Conservation (phyloP, 768 basidiomycete genomes). For the Rubroboletus pulcherrimus region DNA sequence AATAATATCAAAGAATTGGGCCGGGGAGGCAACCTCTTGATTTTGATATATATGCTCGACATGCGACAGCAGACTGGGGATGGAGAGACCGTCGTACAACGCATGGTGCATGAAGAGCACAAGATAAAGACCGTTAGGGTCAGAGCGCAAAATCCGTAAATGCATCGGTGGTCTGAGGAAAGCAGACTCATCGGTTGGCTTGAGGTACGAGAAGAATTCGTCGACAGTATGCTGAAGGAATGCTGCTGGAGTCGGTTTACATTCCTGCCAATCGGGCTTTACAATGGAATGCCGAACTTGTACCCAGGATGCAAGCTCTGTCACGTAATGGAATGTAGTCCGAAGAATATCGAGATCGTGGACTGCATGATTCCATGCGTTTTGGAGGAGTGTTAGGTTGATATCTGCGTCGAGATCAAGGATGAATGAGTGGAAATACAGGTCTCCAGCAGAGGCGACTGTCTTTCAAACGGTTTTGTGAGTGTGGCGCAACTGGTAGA, state of each 20-base stretch:
- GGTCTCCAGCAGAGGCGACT: slow-evolving; percentile 24
- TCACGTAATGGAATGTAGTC: slow-evolving; percentile 45
- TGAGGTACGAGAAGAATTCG: slow-evolving; percentile 8
- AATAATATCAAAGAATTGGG: slow-evolving; percentile 39
- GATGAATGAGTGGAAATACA: slow-evolving; percentile 34
- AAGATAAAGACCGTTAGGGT: slow-evolving; percentile 15
- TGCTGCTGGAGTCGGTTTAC: slow-evolving; percentile 1
- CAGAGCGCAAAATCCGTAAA: slow-evolving; percentile 19
- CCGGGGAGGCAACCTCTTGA: background rate
- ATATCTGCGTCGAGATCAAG: slow-evolving; percentile 17
- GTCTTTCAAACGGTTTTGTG: slow-evolving; percentile 18
- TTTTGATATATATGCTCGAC: slow-evolving; percentile 33
- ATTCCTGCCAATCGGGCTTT: slow-evolving; percentile 25
- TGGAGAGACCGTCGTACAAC: slow-evolving; percentile 44
- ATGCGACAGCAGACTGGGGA: slow-evolving; percentile 33
- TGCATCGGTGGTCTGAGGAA: slow-evolving; percentile 32
- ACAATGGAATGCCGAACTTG: slow-evolving; percentile 27
- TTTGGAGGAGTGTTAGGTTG: slow-evolving; percentile 29
- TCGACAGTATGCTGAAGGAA: slow-evolving; percentile 10
- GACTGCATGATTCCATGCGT: slow-evolving; percentile 36
- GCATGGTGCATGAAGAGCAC: slow-evolving; percentile 47
- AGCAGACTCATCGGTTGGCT: slow-evolving; percentile 19
- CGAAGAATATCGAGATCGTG: slow-evolving; percentile 39
- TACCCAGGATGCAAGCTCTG: slow-evolving; percentile 31
- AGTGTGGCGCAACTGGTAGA: background rate